These are phyloP conservation scores for Hypoxylon sp. DNA, from an alignment of 2,329 filamentous ascomycete genomes.

Conservation along the genomic window DNA sequence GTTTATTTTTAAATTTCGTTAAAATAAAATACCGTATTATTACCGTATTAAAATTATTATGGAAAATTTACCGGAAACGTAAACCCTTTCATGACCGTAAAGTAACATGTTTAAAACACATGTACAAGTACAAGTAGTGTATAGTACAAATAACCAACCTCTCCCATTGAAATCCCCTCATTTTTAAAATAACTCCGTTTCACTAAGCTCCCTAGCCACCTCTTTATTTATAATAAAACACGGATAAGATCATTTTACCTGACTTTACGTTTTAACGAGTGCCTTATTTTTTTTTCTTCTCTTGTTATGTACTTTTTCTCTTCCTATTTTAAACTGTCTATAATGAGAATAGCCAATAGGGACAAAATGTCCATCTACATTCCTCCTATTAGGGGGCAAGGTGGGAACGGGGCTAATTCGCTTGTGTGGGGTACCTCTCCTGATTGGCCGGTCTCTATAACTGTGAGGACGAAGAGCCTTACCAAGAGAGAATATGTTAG, in stretches of 20 bases:
- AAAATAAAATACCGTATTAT: too few species aligned
- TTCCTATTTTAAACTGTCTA: not conserved
- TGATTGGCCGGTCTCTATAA: not conserved
- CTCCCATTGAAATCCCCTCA: slow-evolving; percentile 21
- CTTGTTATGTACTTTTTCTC: not conserved
- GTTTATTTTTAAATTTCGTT: too few species aligned
- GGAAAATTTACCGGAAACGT: too few species aligned
- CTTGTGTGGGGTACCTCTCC: too few species aligned
- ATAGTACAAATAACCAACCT: not conserved
- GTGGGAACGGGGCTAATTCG: not conserved
- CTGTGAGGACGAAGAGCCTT: not conserved
- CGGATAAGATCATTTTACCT: not conserved
- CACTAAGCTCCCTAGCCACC: slow-evolving; percentile 5
- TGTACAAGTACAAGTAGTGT: slow-evolving; percentile 11
- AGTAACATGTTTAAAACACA: slow-evolving; percentile 20
- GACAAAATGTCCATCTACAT: not conserved
- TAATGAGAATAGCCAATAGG: not conserved
- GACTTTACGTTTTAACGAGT: too few species aligned
- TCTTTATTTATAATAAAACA: not conserved
- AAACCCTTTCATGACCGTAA: too few species aligned
- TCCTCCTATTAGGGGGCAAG: not conserved
- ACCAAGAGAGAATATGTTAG: not conserved
- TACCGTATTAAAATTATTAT: too few species aligned
- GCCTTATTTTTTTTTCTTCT: not conserved
- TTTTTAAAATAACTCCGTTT: slow-evolving; percentile 19